Conservation (phyloP, 2,329 filamentous ascomycete species). For the Fusarium xylarioides region DNA sequence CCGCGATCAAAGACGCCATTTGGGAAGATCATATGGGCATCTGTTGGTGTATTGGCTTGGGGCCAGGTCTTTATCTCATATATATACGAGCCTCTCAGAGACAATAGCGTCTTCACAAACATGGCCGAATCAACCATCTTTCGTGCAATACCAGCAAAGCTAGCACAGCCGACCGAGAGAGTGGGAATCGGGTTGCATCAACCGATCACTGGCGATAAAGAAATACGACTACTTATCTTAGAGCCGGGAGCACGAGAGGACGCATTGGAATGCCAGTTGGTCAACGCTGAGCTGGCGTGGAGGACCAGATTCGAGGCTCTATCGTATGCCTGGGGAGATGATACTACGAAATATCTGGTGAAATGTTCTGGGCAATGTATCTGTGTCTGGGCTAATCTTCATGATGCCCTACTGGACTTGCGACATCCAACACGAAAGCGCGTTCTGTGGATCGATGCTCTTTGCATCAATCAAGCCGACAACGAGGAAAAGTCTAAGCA, state of each 20-base stretch:
- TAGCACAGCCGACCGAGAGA: fast-evolving
- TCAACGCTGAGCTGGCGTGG: background rate
- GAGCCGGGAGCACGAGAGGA: background rate
- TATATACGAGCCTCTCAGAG: background rate
- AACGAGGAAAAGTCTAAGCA: background rate
- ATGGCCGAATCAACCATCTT: background rate
- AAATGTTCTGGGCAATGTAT: background rate
- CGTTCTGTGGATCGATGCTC: fast-evolving
- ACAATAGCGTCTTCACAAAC: background rate
- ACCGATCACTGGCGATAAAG: background rate
- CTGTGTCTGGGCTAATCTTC: fast-evolving
- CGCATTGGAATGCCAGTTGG: background rate
- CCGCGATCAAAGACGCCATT: background rate
- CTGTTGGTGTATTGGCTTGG: fast-evolving
- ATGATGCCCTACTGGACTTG: background rate
- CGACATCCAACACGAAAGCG: fast-evolving
- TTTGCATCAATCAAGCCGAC: fast-evolving
- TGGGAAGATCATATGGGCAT: fast-evolving
- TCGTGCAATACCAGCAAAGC: background rate
- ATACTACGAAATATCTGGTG: fast-evolving
- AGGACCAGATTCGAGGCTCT: background rate
- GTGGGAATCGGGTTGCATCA: fast-evolving
- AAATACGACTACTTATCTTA: background rate
- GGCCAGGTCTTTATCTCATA: background rate
- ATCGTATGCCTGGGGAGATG: background rate